phyloP scores from a whole-genome alignment of 1,284 basidiomycete genomes.

The Rhodofomes roseus region DNA sequence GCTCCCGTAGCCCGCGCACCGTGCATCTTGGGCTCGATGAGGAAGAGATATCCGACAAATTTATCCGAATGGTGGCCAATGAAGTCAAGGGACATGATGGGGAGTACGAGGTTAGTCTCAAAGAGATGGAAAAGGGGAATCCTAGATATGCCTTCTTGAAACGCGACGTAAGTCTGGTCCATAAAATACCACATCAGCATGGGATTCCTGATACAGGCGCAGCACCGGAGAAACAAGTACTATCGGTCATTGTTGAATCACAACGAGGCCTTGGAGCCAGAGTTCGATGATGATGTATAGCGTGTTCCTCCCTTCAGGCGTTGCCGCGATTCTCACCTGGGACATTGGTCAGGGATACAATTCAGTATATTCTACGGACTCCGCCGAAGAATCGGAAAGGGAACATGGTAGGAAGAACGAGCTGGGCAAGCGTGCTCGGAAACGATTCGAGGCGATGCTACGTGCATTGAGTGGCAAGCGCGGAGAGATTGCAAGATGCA shows the following conservation, averaged over 20 bases:
- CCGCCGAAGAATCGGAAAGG: conserved; percentile 89
- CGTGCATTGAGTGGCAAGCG: conserved; percentile 82
- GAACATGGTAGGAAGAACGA: conserved; percentile 72
- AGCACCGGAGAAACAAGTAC: conserved; percentile 82
- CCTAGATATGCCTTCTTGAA: conserved; percentile 81
- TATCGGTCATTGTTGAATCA: conserved; percentile 76
- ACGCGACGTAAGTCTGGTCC: conserved; percentile 49
- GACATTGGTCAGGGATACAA: conserved; percentile 69
- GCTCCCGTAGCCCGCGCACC: conserved; percentile 36
- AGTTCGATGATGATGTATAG: conserved; percentile 84
- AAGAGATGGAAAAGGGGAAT: conserved; percentile 77
- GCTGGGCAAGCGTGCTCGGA: conserved; percentile 75
- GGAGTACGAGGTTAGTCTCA: conserved; percentile 73
- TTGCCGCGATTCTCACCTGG: background rate
- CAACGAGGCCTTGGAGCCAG: conserved; percentile 52
- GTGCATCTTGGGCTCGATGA: conserved; percentile 42
- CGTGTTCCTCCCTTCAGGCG: background rate
- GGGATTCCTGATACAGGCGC: background rate
- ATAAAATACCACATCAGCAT: background rate
- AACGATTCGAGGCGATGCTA: conserved; percentile 87
- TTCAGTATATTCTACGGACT: conserved; percentile 92
- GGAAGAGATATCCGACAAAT: conserved; percentile 74
- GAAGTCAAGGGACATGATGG: conserved; percentile 81
- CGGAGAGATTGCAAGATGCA: conserved; percentile 89
- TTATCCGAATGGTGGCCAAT: conserved; percentile 81